Evolutionary conservation across 2,329 filamentous ascomycete genomes (phyloP), one percentile per base, ranked within the genome.

Genomic region (Fusarium nodosum): DNA sequence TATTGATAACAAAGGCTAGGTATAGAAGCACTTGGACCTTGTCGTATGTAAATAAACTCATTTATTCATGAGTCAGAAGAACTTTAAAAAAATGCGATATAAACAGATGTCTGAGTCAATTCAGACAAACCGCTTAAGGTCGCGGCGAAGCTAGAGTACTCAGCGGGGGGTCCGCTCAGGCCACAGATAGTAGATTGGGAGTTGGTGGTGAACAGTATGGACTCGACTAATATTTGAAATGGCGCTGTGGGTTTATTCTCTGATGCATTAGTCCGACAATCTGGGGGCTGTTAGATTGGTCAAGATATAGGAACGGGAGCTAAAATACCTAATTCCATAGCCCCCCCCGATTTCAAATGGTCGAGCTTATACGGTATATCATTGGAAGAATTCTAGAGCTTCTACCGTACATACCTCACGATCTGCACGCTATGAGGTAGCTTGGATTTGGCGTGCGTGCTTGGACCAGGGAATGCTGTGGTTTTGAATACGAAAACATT

Each of bases 321-420:
- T 39, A 39, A 39, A 20, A 39, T 39, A 20, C n/a, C n/a, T 20
- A 7, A 39, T 12, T 20, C 36, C 36, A 39, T 39, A 39, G 36
- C 36, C n/a, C 36, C 36, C n/a, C n/a, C n/a, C n/a, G n/a, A 22
- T 39, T 20, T 20, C 36, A 39, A 39, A 15, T 39, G n/a, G 36
- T 39, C n/a, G n/a, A 39, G n/a, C 13, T 38, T 12, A 7, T 38
- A 20, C n/a, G n/a, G 18, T 20, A 18, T 68, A 50, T 68, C 54
- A 61, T 51, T 66, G 66, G 60, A 69, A 69, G 44, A 31, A 36
- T 69, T 69, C 65, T 52, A 62, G 60, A 62, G 66, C 48, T 31
- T 42, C 50, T 24, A 9, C 11, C 20, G 36, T 20, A 13, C 36
- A 39, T 20, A 51, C 26, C 46, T 55, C 30, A 63, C 47, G 28